Conservation (phyloP, 805 yeast species). For the Saccharomycopsis olivae region DNA sequence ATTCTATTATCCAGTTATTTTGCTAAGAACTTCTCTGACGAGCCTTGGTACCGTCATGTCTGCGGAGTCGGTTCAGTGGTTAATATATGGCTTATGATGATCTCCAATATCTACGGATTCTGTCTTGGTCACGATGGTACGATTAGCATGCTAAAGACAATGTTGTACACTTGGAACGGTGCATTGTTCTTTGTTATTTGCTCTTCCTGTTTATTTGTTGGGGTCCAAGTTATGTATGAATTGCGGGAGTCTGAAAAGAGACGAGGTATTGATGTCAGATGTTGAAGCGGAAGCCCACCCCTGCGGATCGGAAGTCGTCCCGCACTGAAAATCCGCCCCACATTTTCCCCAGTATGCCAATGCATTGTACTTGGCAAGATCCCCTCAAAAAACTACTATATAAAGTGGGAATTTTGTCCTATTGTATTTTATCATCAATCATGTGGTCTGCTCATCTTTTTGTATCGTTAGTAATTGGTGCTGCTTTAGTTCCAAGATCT, state of each 20-base stretch:
- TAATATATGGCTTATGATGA: constrained; percentile 97
- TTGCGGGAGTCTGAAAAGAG: constrained; percentile 78
- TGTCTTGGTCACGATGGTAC: constrained; percentile 90
- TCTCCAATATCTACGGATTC: constrained; percentile 90
- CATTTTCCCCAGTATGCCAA: too few relatives aligned
- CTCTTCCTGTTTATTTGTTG: constrained; percentile 63
- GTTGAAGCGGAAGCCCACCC: too few relatives aligned
- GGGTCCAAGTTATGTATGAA: constrained; percentile 91
- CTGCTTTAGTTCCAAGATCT: too few relatives aligned
- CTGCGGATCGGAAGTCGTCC: too few relatives aligned
- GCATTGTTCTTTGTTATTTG: constrained; percentile 49
- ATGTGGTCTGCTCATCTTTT: too few relatives aligned
- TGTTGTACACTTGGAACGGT: constrained; percentile 67
- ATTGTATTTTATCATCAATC: too few relatives aligned
- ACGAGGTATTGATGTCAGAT: constrained; percentile 70
- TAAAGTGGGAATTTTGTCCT: too few relatives aligned
- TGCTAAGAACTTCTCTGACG: constrained; percentile 27
- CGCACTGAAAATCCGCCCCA: too few relatives aligned
- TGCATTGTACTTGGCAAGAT: too few relatives aligned
- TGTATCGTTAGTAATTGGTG: too few relatives aligned
- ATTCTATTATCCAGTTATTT: constrained; percentile 43
- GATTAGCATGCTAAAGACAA: constrained; percentile 46
- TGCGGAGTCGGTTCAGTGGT: constrained; percentile 83
- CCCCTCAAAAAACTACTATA: too few relatives aligned
- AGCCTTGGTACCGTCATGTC: constrained; percentile 67